Base-by-base conservation (phyloP, 768 basidiomycete species). In the Albatrellus ellisii region DNA sequence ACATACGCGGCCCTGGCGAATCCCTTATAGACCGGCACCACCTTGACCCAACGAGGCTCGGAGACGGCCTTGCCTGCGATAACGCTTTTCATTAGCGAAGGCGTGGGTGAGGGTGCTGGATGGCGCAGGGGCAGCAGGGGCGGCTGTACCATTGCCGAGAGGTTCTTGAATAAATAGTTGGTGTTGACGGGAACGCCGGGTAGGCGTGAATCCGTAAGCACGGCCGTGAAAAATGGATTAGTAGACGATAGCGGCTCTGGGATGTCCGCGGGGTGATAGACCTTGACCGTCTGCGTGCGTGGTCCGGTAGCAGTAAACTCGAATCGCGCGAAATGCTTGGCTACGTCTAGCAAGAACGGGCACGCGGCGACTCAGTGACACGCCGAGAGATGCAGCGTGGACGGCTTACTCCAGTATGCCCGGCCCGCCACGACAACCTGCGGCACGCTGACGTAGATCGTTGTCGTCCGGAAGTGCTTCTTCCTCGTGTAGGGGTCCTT, bases 311-410 rank as follows among this genome's bases (percentile, higher is more conserved):
- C 20, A 17, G 15, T 26, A 18, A 36, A 45, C 6, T 42, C 36
- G 21, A 50, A 50, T 14, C 41, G 37, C 5, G 49, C 49, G 21
- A 41, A 41, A 15, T 40, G 49, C 34, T 45, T 50, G 2, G 26
- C 43, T 21, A 42, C 33, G 22, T 48, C 49, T 50, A 11, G n/a
- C n/a, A n/a, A n/a, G n/a, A n/a, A n/a, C n/a, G n/a, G n/a, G n/a
- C n/a, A n/a, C n/a, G n/a, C n/a, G n/a, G n/a, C n/a, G n/a, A n/a
- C n/a, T n/a, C n/a, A 12, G 25, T 39, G 2, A 12, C 4, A 15
- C 1, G 4, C 27, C 15, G 4, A 20, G 8, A 26, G 4, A 18
- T 3, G 4, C 3, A 20, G 4, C 6, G 4, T 2, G 26, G 7
- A 39, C 14, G 8, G 33, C 35, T 11, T 12, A 49, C 48, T 47